Evolutionary conservation across 306 rosid genomes (phyloP), one percentile per base, ranked within the genome.

Genomic region (Cucurbita moschata): DNA sequence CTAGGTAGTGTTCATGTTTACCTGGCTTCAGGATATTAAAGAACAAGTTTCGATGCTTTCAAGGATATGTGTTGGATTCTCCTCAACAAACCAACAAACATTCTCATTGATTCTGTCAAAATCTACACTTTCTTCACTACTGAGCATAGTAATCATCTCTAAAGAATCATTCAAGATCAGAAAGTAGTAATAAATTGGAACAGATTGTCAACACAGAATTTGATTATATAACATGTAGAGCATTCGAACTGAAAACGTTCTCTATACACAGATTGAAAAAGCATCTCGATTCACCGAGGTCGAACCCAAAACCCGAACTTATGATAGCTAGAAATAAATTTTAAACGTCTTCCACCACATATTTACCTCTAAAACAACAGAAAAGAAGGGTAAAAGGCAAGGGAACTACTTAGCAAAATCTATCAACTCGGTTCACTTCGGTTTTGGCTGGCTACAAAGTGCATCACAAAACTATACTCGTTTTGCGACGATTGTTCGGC

Each of bases 371-470:
- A 44, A 66, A 66, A 42, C 71, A 21, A 19, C n/a, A 49, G 52
- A 35, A 50, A 42, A 16, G 15, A 5, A 64, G 50, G 30, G 2
- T n/a, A 66, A 19, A 46, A 21, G 56, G 4, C 39, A 46, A 46
- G 40, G 40, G 30, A 15, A 16, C 72, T 43, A 44, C 10, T 2
- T 3, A 23, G 23, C 73, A 68, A 68, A 47, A 47, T 68, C 57
- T 47, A 47, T 64, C 10, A 5, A 46, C 15, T 23, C 30, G 42
- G 18, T 26, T 68, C 4, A 5, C 72, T 44, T 19, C 72, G 78
- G 71, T 39, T 37, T 77, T 77, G 79, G 6, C 91, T 79, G 12
- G 84, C 79, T 79, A 88, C 74, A 5, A 84, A 82, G 13, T 47
- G 75, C 65, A 73, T 57, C n/a, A 72, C 78, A 57, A 89, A 84